Evolutionary conservation across 1,284 basidiomycete species (phyloP).

Genomic region (Rhodotorula sp.): DNA sequence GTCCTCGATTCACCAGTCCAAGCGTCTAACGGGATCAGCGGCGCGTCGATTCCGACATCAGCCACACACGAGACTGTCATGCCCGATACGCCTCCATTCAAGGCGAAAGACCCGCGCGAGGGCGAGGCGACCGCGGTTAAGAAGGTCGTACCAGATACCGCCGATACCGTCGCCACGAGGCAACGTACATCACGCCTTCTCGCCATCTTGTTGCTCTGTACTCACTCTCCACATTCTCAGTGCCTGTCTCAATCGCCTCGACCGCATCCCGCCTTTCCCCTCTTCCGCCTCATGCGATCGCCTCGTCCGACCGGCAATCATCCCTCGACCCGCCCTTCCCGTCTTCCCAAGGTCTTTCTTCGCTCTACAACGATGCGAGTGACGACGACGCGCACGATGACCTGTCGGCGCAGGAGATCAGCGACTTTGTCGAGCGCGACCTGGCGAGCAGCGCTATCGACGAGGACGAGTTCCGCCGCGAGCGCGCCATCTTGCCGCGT

Average conservation of each 20-base stretch:
- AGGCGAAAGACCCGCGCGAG: background rate
- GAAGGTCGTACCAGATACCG: background rate
- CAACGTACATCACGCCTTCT: background rate
- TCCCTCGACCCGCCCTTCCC: background rate
- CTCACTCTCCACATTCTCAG: background rate
- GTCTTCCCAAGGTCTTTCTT: slow-evolving; percentile 5
- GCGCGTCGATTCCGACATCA: too few relatives aligned
- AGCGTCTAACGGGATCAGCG: too few relatives aligned
- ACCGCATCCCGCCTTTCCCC: background rate
- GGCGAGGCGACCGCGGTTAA: background rate
- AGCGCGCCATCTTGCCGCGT: background rate
- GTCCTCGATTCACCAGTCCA: too few relatives aligned
- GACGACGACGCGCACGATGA: slow-evolving; percentile 9
- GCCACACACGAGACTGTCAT: too few relatives aligned
- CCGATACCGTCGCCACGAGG: background rate
- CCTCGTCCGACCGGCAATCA: slow-evolving; percentile 15
- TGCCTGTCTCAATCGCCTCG: background rate
- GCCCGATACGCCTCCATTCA: too few relatives aligned
- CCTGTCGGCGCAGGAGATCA: slow-evolving; percentile 9
- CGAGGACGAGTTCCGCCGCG: slow-evolving; percentile 9
- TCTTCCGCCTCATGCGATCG: too few relatives aligned
- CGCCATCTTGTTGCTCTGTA: too few relatives aligned
- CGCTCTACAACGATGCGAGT: background rate
- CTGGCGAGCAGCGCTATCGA: slow-evolving; percentile 18
- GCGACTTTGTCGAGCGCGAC: slow-evolving; percentile 20